These are phyloP conservation scores for Tolypocladium tropicale DNA, from an alignment of 2,329 filamentous ascomycete species.

Conservation along the genomic window DNA sequence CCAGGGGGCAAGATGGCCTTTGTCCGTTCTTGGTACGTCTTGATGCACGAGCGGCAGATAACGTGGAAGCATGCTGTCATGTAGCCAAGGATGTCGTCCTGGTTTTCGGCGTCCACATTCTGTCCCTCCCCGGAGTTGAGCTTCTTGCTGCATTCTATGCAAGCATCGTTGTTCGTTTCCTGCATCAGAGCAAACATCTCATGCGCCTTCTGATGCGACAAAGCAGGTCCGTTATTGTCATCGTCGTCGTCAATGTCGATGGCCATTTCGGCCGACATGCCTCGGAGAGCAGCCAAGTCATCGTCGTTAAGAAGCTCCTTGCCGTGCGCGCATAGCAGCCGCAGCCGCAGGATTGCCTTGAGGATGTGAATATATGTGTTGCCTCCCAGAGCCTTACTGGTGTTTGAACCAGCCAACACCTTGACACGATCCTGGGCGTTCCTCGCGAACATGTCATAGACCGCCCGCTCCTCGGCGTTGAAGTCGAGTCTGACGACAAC, in stretches of 20 bases:
- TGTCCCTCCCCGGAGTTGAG: slow-evolving; percentile 47
- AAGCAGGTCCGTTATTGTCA: slow-evolving; percentile 43
- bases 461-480: slow-evolving; percentile 57
- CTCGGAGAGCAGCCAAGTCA: slow-evolving; percentile 70
- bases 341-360: slow-evolving; percentile 80
- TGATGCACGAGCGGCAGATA: slow-evolving; percentile 66
- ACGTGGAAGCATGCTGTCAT: slow-evolving; percentile 86
- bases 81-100: slow-evolving; percentile 59
- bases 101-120: slow-evolving; percentile 46
- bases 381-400: slow-evolving; percentile 61
- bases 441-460: slow-evolving; percentile 79
- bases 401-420: slow-evolving; percentile 50
- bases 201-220: slow-evolving; percentile 66
- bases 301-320: slow-evolving; percentile 78
- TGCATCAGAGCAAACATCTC: slow-evolving; percentile 78
- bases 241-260: slow-evolving; percentile 82
- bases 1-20: slow-evolving; percentile 24
- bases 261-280: slow-evolving; percentile 71
- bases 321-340: slow-evolving; percentile 89
- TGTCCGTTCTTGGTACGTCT: slow-evolving; percentile 44
- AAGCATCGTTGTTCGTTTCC: slow-evolving; percentile 68
- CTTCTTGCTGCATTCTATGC: slow-evolving; percentile 57
- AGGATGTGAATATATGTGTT: slow-evolving; percentile 90
- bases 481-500: slow-evolving; percentile 67
- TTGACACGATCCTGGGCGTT: slow-evolving; percentile 73